Conservation (phyloP, 2,329 filamentous ascomycete genomes). For the Cryphonectria carpinicola region DNA sequence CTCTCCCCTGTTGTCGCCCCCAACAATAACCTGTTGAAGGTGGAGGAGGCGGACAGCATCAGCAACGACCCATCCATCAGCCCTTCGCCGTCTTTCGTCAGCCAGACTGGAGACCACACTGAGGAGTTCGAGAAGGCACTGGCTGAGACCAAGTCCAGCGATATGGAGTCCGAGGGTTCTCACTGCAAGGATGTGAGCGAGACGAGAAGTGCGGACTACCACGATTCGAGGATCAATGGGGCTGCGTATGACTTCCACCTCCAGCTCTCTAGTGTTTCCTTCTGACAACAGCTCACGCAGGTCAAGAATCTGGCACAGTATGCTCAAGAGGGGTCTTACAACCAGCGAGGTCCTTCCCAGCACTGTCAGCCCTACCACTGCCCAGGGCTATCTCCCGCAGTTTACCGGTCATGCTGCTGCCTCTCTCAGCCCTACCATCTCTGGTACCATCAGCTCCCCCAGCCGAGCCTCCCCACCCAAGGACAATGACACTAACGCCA, state of each 20-base stretch:
- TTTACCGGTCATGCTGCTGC: conserved; percentile 57
- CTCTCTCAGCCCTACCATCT: conserved; percentile 36
- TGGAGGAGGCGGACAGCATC: background rate
- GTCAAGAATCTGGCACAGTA: conserved; percentile 52
- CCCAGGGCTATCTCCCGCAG: conserved; percentile 57
- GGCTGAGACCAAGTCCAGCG: conserved; percentile 18
- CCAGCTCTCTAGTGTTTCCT: background rate
- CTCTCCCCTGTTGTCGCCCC: conserved; percentile 19
- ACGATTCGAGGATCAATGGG: conserved; percentile 26
- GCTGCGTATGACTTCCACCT: conserved; percentile 18
- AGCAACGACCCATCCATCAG: conserved; percentile 24
- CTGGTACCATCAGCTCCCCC: conserved; percentile 30
- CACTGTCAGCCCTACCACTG: conserved; percentile 57
- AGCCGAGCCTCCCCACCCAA: conserved; percentile 32
- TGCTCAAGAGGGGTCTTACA: conserved; percentile 57
- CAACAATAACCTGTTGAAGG: conserved; percentile 7
- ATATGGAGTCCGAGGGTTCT: conserved; percentile 19
- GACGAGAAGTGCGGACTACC: conserved; percentile 27
- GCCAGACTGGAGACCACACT: conserved; percentile 31
- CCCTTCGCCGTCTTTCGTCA: conserved; percentile 33
- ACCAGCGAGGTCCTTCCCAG: conserved; percentile 44
- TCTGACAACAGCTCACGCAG: conserved; percentile 34
- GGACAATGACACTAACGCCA: conserved; percentile 25
- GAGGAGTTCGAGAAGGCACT: conserved; percentile 29
- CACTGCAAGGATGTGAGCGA: conserved; percentile 24